phyloP scores from a whole-genome alignment of 2,329 filamentous ascomycete species.

The Stachybotrys echinatus region DNA sequence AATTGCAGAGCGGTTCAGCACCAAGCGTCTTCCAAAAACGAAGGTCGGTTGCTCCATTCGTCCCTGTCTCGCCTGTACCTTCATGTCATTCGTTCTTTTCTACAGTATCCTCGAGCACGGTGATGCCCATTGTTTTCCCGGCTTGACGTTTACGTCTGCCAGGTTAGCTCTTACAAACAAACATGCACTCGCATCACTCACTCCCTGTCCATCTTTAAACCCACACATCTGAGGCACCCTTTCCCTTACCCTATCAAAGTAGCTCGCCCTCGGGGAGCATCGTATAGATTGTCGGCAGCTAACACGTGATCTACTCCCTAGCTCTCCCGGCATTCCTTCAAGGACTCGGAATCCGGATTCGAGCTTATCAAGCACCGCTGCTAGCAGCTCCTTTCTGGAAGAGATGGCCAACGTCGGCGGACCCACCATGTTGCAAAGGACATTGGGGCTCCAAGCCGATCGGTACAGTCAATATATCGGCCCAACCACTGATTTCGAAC shows the following conservation, averaged over 20 bases:
- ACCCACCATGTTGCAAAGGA: constrained; percentile 60
- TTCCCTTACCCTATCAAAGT: not conserved
- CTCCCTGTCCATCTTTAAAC: constrained; percentile 7
- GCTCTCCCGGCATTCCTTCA: constrained; percentile 49
- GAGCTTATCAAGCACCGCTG: constrained; percentile 56
- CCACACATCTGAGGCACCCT: not conserved
- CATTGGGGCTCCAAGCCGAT: constrained; percentile 70
- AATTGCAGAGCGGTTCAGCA: constrained; percentile 59
- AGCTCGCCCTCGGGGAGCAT: too few relatives aligned
- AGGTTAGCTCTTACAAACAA: constrained; percentile 3
- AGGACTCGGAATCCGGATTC: constrained; percentile 48
- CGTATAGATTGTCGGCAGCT: too few relatives aligned
- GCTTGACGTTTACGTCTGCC: not conserved
- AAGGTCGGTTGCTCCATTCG: constrained; percentile 50
- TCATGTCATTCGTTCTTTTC: too few relatives aligned
- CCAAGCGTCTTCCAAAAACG: constrained; percentile 60
- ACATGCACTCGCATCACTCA: constrained; percentile 7
- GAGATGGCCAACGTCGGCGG: constrained; percentile 68
- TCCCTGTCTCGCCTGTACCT: too few relatives aligned
- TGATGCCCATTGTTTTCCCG: not conserved
- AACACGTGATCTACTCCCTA: constrained; percentile 45
- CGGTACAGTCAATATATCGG: constrained; percentile 81
- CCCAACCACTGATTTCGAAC: constrained; percentile 77
- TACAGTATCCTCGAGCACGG: too few relatives aligned
- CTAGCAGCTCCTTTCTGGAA: constrained; percentile 59